phyloP scores from a whole-genome alignment of 2,329 filamentous ascomycete species.

The Alternaria triticina region DNA sequence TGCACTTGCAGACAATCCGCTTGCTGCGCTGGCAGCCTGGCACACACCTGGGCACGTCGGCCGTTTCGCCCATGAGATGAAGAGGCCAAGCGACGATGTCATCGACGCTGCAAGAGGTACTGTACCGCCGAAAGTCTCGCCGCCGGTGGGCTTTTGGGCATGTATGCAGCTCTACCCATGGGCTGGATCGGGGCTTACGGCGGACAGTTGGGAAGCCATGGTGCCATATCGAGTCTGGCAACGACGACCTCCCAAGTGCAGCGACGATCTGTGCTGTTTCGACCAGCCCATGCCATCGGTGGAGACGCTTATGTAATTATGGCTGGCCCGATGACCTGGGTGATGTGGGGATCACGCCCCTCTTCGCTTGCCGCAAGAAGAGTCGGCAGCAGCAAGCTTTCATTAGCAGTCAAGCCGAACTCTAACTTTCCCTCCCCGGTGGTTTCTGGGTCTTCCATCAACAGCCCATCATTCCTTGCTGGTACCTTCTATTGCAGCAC shows the following conservation, averaged over 20 bases:
- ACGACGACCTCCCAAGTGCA: neutral
- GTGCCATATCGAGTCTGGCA: constrained; percentile 4
- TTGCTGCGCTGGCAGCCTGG: constrained; percentile 9
- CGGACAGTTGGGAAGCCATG: neutral
- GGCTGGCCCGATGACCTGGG: constrained; percentile 29
- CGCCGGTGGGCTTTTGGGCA: constrained; percentile 2
- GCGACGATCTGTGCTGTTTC: constrained; percentile 7
- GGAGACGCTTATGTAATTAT: constrained; percentile 9
- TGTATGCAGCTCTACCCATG: constrained; percentile 4
- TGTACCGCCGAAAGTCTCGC: constrained; percentile 2
- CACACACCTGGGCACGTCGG: neutral
- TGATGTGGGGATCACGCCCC: constrained; percentile 20
- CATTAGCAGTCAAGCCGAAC: neutral
- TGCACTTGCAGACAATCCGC: neutral
- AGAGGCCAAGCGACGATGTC: neutral
- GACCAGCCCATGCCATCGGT: constrained; percentile 15
- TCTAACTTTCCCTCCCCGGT: neutral
- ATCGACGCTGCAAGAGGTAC: neutral
- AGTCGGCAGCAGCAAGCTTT: constrained; percentile 18
- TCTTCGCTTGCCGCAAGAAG: constrained; percentile 23
- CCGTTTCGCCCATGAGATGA: neutral
- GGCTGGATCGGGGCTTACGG: constrained; percentile 4
- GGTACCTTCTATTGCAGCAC: neutral
- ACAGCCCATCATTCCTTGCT: neutral
- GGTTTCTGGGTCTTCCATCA: neutral